A percentile compares a stretch with the other conserved stretches of the same genome.
Evolutionary conservation across 2,329 filamentous ascomycete genomes (phyloP).

Genomic region (Arthrinium puccinioides): DNA sequence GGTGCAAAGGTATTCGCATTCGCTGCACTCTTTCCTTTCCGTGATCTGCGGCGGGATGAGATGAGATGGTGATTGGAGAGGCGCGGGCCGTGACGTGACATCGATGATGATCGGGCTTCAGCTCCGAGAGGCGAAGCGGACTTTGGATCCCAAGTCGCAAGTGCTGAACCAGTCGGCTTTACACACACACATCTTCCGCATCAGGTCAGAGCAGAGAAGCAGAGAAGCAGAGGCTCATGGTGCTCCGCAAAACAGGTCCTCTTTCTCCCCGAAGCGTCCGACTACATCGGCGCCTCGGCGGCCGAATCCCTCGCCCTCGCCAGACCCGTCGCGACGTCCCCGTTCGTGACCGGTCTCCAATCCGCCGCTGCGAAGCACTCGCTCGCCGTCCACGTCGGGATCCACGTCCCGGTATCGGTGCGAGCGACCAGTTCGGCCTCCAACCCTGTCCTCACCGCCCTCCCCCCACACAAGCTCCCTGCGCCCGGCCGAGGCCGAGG

Average conservation of each 20-base stretch:
- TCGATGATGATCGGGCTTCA: no score
- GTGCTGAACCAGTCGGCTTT: no score
- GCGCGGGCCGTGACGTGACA: no score
- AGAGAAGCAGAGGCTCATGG: no score
- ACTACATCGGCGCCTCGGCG: constrained; percentile 72
- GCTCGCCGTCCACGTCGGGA: constrained; percentile 76
- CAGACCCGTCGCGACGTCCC: constrained; percentile 54
- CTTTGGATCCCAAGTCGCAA: no score
- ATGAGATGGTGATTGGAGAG: no score
- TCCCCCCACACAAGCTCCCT: neutral
- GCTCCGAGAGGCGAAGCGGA: no score
- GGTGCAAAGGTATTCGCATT: constrained; percentile 78
- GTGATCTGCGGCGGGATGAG: no score
- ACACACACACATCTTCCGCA: no score
- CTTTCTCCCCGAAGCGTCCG: constrained; percentile 86
- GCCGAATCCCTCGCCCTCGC: constrained; percentile 65
- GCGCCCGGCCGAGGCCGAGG: neutral
- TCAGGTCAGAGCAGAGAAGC: no score
- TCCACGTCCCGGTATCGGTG: constrained; percentile 63
- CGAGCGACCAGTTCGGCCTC: constrained; percentile 16
- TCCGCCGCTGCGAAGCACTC: constrained; percentile 54
- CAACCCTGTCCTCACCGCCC: constrained; percentile 3
- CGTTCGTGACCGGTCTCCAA: constrained; percentile 71
- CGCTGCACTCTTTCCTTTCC: no score
- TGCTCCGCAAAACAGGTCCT: constrained; percentile 48